These are phyloP conservation scores for Nakazawaea holstii DNA, from an alignment of 805 yeast genomes.

Conservation along the genomic window DNA sequence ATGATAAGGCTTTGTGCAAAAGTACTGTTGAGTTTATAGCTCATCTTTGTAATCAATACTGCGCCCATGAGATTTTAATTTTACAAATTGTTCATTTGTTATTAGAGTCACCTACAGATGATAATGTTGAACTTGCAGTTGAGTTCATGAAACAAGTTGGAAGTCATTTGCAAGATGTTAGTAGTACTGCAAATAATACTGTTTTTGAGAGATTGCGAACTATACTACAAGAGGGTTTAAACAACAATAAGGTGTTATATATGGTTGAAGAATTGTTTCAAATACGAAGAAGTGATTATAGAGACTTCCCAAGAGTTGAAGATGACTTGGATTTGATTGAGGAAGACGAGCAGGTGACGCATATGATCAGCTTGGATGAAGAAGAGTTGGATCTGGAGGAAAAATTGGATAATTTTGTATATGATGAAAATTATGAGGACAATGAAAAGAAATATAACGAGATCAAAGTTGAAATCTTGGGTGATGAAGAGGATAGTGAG, in stretches of 20 bases:
- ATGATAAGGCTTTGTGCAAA: constrained; percentile 38
- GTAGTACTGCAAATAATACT: constrained; percentile 38
- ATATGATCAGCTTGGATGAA: constrained; percentile 50
- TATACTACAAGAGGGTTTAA: constrained; percentile 49
- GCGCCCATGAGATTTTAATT: constrained; percentile 47
- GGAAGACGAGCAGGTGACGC: constrained; percentile 55
- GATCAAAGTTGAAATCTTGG: constrained; percentile 40
- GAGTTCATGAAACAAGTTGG: constrained; percentile 51
- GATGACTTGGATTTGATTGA: constrained; percentile 56
- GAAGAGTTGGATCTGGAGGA: constrained; percentile 36
- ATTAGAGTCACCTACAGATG: constrained; percentile 41
- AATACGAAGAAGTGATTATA: constrained; percentile 31
- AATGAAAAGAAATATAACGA: constrained; percentile 43
- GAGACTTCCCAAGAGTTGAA: constrained; percentile 31
- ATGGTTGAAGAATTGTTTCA: constrained; percentile 48
- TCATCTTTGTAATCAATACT: constrained; percentile 57
- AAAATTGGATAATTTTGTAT: constrained; percentile 34
- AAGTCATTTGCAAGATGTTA: constrained; percentile 34
- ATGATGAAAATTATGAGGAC: constrained; percentile 44
- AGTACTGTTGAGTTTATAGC: constrained; percentile 47
- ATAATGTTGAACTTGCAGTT: constrained; percentile 50
- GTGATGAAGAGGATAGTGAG: constrained; percentile 22
- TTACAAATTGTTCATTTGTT: constrained; percentile 49
- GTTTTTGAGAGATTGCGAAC: constrained; percentile 54
- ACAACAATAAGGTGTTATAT: constrained; percentile 34